phyloP scores from a whole-genome alignment of 2,329 filamentous ascomycete species.

The Phoma herbarum region DNA sequence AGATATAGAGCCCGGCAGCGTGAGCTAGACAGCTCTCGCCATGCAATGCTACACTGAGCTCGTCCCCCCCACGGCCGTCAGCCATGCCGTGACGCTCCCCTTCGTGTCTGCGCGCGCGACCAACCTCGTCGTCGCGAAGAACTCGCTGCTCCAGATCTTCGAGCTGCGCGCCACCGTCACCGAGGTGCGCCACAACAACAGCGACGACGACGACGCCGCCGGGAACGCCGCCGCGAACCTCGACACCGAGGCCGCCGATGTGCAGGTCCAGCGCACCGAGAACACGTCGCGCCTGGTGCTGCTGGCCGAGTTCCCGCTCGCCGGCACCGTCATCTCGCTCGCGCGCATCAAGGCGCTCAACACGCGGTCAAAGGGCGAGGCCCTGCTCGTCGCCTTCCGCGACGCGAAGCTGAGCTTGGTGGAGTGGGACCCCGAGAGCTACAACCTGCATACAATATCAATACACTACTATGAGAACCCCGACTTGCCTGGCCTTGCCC shows the following conservation, averaged over 20 bases:
- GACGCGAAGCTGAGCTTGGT: constrained; percentile 93
- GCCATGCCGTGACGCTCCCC: constrained; percentile 81
- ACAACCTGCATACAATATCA: constrained; percentile 84
- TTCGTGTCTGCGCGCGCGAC: constrained; percentile 78
- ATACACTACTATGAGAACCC: constrained; percentile 99
- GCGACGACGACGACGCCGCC: constrained; percentile 53
- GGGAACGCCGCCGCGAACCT: constrained; percentile 42
- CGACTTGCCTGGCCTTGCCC: constrained; percentile 76
- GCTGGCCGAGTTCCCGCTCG: constrained; percentile 81
- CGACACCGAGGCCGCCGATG: constrained; percentile 62
- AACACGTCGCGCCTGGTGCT: constrained; percentile 82
- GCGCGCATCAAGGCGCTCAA: constrained; percentile 76
- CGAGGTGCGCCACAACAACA: constrained; percentile 58
- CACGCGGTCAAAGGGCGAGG: constrained; percentile 82
- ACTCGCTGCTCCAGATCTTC: constrained; percentile 93
- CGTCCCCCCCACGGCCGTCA: constrained; percentile 91
- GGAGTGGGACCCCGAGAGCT: constrained; percentile 87
- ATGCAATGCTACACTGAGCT: constrained; percentile 99
- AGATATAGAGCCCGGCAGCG: too few species aligned
- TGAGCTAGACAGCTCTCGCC: constrained; percentile 10
- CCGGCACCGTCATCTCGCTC: constrained; percentile 85
- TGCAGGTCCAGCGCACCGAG: constrained; percentile 65
- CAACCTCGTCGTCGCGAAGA: constrained; percentile 91
- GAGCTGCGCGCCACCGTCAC: constrained; percentile 72
- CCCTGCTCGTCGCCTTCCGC: constrained; percentile 82